phyloP scores from a whole-genome alignment of 2,329 filamentous ascomycete species.

The Ilyonectria destructans region DNA sequence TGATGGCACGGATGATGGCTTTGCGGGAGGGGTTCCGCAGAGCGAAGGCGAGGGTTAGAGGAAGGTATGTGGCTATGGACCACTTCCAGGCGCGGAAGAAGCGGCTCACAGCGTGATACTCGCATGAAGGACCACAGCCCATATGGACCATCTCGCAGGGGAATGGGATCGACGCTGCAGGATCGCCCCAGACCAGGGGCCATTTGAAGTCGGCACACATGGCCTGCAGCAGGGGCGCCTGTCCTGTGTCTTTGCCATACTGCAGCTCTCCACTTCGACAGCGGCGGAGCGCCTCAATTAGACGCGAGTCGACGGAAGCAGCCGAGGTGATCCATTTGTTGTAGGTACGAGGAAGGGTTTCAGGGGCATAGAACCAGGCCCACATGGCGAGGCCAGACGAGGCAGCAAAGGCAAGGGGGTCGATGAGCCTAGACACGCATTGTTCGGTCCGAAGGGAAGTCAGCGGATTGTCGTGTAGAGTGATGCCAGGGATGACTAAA shows the following conservation, averaged over 20 bases:
- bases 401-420: slow-evolving; percentile 80
- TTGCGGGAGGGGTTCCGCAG: slow-evolving; percentile 64
- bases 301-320: slow-evolving; percentile 81
- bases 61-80: slow-evolving; percentile 84
- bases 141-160: slow-evolving; percentile 91
- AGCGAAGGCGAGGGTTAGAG: slow-evolving; percentile 79
- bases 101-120: slow-evolving; percentile 79
- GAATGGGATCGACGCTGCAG: slow-evolving; percentile 78
- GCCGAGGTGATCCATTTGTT: slow-evolving; percentile 87
- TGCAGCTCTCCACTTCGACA: slow-evolving; percentile 75
- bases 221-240: slow-evolving; percentile 76
- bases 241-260: slow-evolving; percentile 83
- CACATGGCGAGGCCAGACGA: slow-evolving; percentile 88
- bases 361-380: slow-evolving; percentile 87
- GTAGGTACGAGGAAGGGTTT: slow-evolving; percentile 80
- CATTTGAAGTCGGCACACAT: slow-evolving; percentile 82
- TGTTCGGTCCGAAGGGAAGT: slow-evolving; percentile 51
- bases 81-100: slow-evolving; percentile 81
- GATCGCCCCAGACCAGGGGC: slow-evolving; percentile 82
- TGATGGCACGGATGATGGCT: slow-evolving; percentile 67
- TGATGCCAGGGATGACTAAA: slow-evolving; percentile 3
- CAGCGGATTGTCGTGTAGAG: slow-evolving; percentile 25
- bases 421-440: slow-evolving; percentile 61
- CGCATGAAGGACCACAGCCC: slow-evolving; percentile 81
- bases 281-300: slow-evolving; percentile 81